Evolutionary conservation across 176 grass and related monocot species (phyloP).

Genomic region (Saccharum spontaneum): DNA sequence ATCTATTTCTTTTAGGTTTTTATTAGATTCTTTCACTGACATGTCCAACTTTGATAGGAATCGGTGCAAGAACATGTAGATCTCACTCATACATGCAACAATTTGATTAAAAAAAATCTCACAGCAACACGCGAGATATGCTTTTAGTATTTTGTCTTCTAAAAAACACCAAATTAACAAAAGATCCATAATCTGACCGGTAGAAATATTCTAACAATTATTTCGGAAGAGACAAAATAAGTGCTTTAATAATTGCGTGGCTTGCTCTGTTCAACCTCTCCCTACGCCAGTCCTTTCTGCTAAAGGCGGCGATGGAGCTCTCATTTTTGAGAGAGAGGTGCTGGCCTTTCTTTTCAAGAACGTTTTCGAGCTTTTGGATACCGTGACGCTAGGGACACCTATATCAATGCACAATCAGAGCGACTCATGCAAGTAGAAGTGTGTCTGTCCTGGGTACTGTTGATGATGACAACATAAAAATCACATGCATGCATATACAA

Average conservation of each 20-base stretch:
- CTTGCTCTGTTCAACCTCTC: background rate
- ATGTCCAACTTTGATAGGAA: background rate
- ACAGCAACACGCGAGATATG: background rate
- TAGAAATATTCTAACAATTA: background rate
- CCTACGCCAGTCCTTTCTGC: background rate
- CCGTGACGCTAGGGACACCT: background rate
- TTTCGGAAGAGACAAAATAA: background rate
- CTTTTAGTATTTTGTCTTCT: background rate
- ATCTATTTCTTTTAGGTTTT: background rate
- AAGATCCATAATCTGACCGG: background rate
- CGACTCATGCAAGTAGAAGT: constrained; percentile 10
- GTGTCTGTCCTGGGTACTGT: constrained; percentile 6
- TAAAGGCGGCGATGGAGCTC: constrained; percentile 2
- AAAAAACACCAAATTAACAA: background rate
- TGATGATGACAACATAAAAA: constrained; percentile 15
- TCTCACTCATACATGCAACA: background rate
- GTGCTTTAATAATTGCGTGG: constrained; percentile 7
- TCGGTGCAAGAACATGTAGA: background rate
- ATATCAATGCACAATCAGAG: background rate
- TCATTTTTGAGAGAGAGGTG: constrained; percentile 10
- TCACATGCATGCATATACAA: background rate
- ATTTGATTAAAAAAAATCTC: background rate
- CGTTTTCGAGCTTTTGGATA: constrained; percentile 28
- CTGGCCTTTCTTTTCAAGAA: background rate
- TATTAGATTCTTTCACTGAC: background rate